Evolutionary conservation across 768 basidiomycete genomes (phyloP).

Genomic region (Galerina marginata): DNA sequence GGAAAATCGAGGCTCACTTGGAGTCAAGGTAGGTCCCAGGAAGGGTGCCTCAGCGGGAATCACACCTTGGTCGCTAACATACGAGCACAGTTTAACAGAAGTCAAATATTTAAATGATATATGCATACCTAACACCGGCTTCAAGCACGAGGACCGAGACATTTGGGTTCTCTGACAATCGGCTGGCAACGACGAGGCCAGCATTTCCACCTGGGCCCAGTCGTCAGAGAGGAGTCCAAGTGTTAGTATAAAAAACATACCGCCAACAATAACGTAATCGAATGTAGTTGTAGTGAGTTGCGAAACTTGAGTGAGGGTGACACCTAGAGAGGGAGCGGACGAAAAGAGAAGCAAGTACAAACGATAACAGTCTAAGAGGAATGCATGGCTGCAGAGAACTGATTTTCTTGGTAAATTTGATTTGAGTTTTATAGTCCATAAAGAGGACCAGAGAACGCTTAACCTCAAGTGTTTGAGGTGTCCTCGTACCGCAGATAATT

Average conservation of each 20-base stretch:
- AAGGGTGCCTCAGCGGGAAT: constrained; percentile 23
- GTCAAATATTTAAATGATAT: background rate
- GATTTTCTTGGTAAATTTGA: too few relatives aligned
- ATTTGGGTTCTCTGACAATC: constrained; percentile 50
- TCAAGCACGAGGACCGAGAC: constrained; percentile 56
- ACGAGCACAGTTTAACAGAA: background rate
- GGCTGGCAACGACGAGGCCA: constrained; percentile 14
- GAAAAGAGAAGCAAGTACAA: background rate
- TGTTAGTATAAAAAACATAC: background rate
- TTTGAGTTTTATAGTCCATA: background rate
- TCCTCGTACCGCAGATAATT: too few relatives aligned
- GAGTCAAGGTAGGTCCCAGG: constrained; percentile 25
- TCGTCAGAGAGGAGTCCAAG: constrained; percentile 43
- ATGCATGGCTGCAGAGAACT: too few relatives aligned
- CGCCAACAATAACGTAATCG: constrained; percentile 22
- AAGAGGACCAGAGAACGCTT: too few relatives aligned
- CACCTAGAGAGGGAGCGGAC: background rate
- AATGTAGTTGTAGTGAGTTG: constrained; percentile 11
- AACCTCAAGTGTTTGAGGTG: too few relatives aligned
- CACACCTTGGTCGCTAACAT: constrained; percentile 24
- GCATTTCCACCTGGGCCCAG: constrained; percentile 49
- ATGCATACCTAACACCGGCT: constrained; percentile 55
- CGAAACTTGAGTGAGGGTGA: background rate
- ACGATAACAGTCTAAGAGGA: too few relatives aligned
- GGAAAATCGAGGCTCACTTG: constrained; percentile 12